These are phyloP conservation scores for Elongisporangium undulatum DNA, from an alignment of 352 stramenopile genomes.

Conservation along the genomic window DNA sequence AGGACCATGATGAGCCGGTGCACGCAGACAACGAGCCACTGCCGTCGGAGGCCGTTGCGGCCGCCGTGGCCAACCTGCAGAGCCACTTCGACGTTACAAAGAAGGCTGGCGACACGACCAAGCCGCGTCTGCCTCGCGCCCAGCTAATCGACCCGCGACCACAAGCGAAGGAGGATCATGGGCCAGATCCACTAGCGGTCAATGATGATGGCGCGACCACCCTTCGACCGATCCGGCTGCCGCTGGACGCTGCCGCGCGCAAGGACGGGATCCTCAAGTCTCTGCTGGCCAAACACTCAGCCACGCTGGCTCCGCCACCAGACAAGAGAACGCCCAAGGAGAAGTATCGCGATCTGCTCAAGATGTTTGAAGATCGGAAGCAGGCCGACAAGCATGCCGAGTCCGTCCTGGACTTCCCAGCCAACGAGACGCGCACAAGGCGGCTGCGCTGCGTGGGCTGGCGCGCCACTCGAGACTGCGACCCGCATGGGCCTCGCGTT, in stretches of 20 bases:
- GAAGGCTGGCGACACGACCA: not conserved
- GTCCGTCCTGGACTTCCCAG: not conserved
- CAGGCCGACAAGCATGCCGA: not conserved
- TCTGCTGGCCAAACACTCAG: not conserved
- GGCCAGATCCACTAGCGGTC: not conserved
- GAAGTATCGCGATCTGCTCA: not conserved
- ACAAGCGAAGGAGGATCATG: not conserved
- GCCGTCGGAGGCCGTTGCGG: not conserved
- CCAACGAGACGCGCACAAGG: conserved; percentile 6
- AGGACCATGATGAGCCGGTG: no score
- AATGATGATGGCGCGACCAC: not conserved
- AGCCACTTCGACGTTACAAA: not conserved
- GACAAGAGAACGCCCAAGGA: not conserved
- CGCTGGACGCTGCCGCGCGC: not conserved
- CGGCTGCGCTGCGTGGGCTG: conserved; percentile 17
- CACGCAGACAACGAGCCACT: not conserved
- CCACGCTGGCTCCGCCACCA: not conserved
- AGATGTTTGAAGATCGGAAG: not conserved
- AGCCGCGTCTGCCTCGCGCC: not conserved
- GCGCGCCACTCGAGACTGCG: conserved; percentile 15
- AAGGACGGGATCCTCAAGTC: not conserved
- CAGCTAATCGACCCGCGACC: not conserved
- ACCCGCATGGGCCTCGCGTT: conserved; percentile 16
- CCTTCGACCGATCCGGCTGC: not conserved
- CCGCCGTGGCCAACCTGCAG: not conserved